Base-by-base conservation (phyloP, 225 moss, liverwort and hornwort genomes). In the Pseudoscleropodium purum region DNA sequence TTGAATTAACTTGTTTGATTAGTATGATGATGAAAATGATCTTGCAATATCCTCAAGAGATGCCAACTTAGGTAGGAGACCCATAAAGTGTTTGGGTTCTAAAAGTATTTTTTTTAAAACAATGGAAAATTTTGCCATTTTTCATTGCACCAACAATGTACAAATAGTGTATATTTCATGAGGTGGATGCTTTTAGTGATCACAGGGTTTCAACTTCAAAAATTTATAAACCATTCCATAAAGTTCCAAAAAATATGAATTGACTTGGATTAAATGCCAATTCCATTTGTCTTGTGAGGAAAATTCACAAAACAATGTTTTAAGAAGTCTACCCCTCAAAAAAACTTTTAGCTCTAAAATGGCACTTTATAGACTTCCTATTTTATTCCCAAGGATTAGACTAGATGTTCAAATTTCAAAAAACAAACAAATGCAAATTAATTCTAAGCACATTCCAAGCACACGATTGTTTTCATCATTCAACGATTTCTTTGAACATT, bases 71-170 rank as follows among this genome's bases (percentile, higher is more conserved):
- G 0, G 7, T 47, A 18, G 19, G 49, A 75, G 19, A 4, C 47
- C 11, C 2, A 31, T 31, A 1, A 18, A 30, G 47, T 3, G 0
- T 5, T 75, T 2, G 1, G 1, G 10, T 7, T 75, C 11, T 18
- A 75, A 4, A 18, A 75, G 17, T 0, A 0, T 18, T 0, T 0
- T 0, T 0, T 75, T 29, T 7, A 9, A 31, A 3, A 31, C 2
- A 49, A 11, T 5, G 1, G 3, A 19, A 41, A 4, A 45, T 15
- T 74, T 45, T 45, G 30, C 45, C 45, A 45, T 29, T 41, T 29
- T 9, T 73, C 73, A 43, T 43, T 26, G 27, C 27, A 27, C 3
- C 41, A 41, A 11, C 29, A 74, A 74, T 27, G 5, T 15, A 16
- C 16, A 27, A 27, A 43, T 26, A 43, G 5, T 73, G 1, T 29